Base-by-base conservation (phyloP, 2,329 filamentous ascomycete genomes). In the Monilinia laxa region DNA sequence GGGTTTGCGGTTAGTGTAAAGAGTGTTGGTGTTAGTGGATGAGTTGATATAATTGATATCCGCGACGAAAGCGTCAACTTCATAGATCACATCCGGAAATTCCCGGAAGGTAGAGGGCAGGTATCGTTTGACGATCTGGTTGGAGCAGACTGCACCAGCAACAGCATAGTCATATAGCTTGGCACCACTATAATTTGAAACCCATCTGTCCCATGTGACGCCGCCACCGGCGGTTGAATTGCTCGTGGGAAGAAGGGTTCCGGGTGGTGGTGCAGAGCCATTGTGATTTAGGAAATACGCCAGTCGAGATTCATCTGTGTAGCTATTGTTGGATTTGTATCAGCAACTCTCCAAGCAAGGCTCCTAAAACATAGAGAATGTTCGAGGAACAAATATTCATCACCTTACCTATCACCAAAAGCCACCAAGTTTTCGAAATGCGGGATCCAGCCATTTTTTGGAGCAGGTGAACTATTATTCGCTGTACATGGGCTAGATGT, bases 281-380 rank as follows among this genome's bases (percentile, higher is more conserved):
- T 86, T 80, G 70, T 89, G 80, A 45, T 73, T 77, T 67, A 80
- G 78, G 73, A 93, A 89, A 74, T 91, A 92, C 12, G 74, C 73
- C 12, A 91, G 75, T 12, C 90, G 84, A 16, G 83, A 85, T 72
- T 92, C 88, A 74, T 93, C 91, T 0, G 89, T 91, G 74, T 90
- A 93, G 77, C 77, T 78, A 60, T 52, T n/a, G 12, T 35, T n/a
- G 47, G 10, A 53, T 51, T 35, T n/a, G 18, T 25, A 14, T 62
- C 16, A 49, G 56, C 28, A 31, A 42, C 28, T 25, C 20, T 35
- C 49, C n/a, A n/a, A 49, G 9, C 35, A 20, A 63, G 11, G 23
- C 5, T n/a, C 9, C 12, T 7, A 31, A 45, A 45, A 45, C 10
- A 6, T 42, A 11, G 18, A 45, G 2, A 16, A 38, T 3, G 23